These are phyloP conservation scores for Xanthoceras sorbifolium DNA, from an alignment of 345 rosid species.

Conservation along the genomic window DNA sequence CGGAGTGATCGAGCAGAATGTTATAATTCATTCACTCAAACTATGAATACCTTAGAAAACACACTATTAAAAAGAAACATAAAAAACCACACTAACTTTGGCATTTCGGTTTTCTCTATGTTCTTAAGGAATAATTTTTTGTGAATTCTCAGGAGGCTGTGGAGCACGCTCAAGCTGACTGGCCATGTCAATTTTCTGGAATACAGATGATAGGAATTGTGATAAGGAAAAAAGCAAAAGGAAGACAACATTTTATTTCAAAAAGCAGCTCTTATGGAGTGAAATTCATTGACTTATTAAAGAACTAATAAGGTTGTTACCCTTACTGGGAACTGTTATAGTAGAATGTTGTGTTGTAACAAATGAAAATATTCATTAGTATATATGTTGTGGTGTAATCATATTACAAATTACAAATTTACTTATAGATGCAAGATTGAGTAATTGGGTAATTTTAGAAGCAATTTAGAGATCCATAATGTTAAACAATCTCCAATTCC, in stretches of 20 bases:
- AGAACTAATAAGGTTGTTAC: conserved; percentile 6
- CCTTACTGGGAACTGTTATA: neutral
- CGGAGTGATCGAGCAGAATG: conserved; percentile 91
- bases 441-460: too few species aligned
- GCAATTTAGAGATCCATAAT: too few species aligned
- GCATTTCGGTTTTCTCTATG: neutral
- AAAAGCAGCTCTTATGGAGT: too few species aligned
- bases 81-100: neutral
- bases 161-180: conserved; percentile 92
- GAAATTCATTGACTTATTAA: neutral
- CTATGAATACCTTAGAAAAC: neutral
- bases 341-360: neutral
- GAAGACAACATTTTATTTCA: neutral
- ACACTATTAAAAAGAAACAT: too few species aligned
- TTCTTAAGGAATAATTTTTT: neutral
- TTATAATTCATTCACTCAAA: conserved; percentile 1
- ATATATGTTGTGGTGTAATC: too few species aligned
- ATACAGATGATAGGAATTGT: conserved; percentile 42
- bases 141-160: conserved; percentile 66
- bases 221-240: neutral
- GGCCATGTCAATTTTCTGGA: conserved; percentile 97
- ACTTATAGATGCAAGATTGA: too few species aligned
- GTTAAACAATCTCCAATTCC: too few species aligned
- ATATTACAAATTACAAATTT: too few species aligned
- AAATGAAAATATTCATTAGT: neutral